Conservation (phyloP, 345 rosid species). For the Geranium rotundifolium region DNA sequence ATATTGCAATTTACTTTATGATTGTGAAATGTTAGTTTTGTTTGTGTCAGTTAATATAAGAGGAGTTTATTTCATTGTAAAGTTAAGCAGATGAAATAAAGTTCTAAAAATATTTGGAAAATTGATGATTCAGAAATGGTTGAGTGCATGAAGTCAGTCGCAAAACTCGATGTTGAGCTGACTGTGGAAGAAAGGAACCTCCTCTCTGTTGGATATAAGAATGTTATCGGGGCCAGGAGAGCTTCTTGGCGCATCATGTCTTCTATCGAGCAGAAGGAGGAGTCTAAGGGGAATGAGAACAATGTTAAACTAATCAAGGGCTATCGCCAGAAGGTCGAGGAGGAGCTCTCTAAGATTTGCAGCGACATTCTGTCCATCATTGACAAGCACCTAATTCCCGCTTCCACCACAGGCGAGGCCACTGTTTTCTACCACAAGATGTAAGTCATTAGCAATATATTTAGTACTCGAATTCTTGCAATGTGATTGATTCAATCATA, state of each 20-base stretch:
- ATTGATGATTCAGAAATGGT: constrained; percentile 7
- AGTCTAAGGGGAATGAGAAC: constrained; percentile 9
- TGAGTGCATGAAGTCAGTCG: constrained; percentile 8
- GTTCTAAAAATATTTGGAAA: background rate
- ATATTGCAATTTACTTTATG: too few relatives aligned
- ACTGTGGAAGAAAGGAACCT: constrained; percentile 9
- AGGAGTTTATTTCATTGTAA: too few relatives aligned
- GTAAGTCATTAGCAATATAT: background rate
- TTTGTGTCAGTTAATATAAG: too few relatives aligned
- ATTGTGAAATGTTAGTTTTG: too few relatives aligned
- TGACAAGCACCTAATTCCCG: constrained; percentile 9
- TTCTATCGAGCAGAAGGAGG: constrained; percentile 10
- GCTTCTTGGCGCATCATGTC: constrained; percentile 12
- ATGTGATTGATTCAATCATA: too few relatives aligned
- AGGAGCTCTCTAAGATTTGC: constrained; percentile 9
- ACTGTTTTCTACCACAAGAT: constrained; percentile 10
- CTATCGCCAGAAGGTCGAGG: constrained; percentile 10
- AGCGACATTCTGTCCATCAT: constrained; percentile 6
- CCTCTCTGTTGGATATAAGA: constrained; percentile 10
- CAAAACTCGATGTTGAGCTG: constrained; percentile 7
- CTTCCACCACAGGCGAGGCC: constrained; percentile 6
- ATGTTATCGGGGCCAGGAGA: constrained; percentile 6
- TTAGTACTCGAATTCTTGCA: too few relatives aligned
- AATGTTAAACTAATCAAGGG: constrained; percentile 8
- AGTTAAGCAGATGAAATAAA: too few relatives aligned